These are phyloP conservation scores for Annona cherimola DNA, from an alignment of 164 flowering plant species.

Conservation along the genomic window DNA sequence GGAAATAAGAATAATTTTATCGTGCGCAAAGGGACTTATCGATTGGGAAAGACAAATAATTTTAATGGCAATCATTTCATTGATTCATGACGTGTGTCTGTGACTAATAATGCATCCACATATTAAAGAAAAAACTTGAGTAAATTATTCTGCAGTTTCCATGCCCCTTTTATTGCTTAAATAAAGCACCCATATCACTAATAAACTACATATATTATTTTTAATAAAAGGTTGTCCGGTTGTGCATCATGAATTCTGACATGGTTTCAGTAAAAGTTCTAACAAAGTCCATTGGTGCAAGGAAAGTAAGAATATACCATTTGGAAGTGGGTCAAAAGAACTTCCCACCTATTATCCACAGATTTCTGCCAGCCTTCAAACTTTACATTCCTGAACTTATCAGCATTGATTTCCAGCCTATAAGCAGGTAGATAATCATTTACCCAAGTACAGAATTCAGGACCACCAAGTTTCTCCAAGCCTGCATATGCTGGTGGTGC, in stretches of 20 bases:
- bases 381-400: slow-evolving; percentile 34
- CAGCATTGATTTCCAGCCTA: slow-evolving; percentile 52
- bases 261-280: background rate
- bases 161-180: too few species aligned
- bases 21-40: too few species aligned
- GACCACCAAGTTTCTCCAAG: slow-evolving; percentile 77
- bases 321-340: slow-evolving; percentile 86
- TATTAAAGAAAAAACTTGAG: too few species aligned
- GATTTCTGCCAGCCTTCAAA: slow-evolving; percentile 67
- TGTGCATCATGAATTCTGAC: background rate
- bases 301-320: slow-evolving; percentile 58
- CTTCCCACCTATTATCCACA: slow-evolving; percentile 66
- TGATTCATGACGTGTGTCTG: too few species aligned
- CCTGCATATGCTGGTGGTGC: slow-evolving; percentile 29
- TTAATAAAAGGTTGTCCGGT: background rate
- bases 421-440: slow-evolving; percentile 70
- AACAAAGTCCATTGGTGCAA: slow-evolving; percentile 7
- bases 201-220: too few species aligned
- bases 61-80: too few species aligned
- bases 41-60: too few species aligned
- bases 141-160: too few species aligned
- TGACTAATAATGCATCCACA: too few species aligned
- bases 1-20: too few species aligned
- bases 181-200: too few species aligned
- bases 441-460: slow-evolving; percentile 63